Evolutionary conservation across 2,329 filamentous ascomycete species (phyloP).

Genomic region (Arthrobotrys iridis): DNA sequence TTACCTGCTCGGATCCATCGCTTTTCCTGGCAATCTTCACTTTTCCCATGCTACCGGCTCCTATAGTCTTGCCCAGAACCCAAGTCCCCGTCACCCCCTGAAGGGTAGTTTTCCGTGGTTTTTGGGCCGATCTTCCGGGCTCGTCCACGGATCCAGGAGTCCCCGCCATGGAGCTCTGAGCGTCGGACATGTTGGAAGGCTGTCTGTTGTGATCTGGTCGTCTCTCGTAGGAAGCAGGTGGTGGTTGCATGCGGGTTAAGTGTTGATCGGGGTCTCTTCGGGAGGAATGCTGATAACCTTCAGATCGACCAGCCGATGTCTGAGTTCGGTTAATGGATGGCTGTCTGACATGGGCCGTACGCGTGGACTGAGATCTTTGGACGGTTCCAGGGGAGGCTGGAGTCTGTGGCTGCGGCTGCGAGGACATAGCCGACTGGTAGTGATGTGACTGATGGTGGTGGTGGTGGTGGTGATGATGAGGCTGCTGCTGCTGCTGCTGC

Average conservation of each 20-base stretch:
- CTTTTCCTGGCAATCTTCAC: constrained; percentile 82
- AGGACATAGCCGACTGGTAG: constrained; percentile 66
- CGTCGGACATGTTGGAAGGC: constrained; percentile 59
- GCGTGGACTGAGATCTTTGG: constrained; percentile 49
- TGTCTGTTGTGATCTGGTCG: constrained; percentile 52
- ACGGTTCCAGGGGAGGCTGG: constrained; percentile 34
- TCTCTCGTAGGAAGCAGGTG: constrained; percentile 45
- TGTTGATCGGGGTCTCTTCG: constrained; percentile 48
- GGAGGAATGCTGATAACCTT: constrained; percentile 42
- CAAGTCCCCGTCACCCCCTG: constrained; percentile 81
- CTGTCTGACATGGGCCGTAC: constrained; percentile 49
- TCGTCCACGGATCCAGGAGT: constrained; percentile 36
- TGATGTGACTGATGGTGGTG: constrained; percentile 54
- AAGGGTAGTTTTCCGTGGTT: constrained; percentile 78
- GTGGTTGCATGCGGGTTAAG: constrained; percentile 40
- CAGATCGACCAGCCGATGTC: constrained; percentile 30
- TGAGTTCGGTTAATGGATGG: constrained; percentile 44
- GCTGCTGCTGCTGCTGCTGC: constrained; percentile 33
- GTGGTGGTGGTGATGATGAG: constrained; percentile 54
- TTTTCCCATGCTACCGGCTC: constrained; percentile 97
- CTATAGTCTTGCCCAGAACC: constrained; percentile 86
- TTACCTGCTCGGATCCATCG: constrained; percentile 51
- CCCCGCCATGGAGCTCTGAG: constrained; percentile 65
- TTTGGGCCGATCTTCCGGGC: constrained; percentile 60
- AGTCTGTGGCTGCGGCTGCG: constrained; percentile 73